Percentiles rank a stretch among this genome's conserved stretches.
phyloP scores from a whole-genome alignment of 306 rosid species.

The Cicer chorassanicum region DNA sequence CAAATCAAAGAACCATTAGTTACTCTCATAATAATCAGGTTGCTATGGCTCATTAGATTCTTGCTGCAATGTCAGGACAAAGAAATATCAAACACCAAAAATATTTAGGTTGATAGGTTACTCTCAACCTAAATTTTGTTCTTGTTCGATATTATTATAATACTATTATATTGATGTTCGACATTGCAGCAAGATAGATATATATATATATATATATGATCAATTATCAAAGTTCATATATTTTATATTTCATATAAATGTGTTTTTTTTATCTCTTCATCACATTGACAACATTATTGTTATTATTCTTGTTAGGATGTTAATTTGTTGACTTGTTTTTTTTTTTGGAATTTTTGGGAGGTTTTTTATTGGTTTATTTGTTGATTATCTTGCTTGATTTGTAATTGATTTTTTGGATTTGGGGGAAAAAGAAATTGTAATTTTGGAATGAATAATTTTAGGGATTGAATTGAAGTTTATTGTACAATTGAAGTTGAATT shows the following conservation, averaged over 20 bases:
- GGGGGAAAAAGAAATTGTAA: conserved; percentile 47
- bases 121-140: no score
- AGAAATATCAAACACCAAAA: no score
- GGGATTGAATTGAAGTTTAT: conserved; percentile 25
- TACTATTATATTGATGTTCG: no score
- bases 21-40: conserved; percentile 55
- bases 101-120: no score
- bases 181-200: no score
- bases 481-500: conserved; percentile 31
- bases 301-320: conserved; percentile 39
- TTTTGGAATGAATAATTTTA: conserved; percentile 54
- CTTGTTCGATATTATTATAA: no score
- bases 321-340: conserved; percentile 40
- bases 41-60: conserved; percentile 84
- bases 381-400: conserved; percentile 53
- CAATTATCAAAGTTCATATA: conserved; percentile 14
- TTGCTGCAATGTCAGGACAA: no score
- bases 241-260: background rate
- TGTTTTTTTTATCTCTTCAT: conserved; percentile 30
- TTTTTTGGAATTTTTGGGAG: conserved; percentile 39
- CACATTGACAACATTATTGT: conserved; percentile 27
- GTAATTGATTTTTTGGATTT: conserved; percentile 35
- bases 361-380: conserved; percentile 68
- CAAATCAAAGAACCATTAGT: conserved; percentile 77
- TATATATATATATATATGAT: background rate